Base-by-base conservation (phyloP, 164 flowering plant genomes). In the Stephania japonica region DNA sequence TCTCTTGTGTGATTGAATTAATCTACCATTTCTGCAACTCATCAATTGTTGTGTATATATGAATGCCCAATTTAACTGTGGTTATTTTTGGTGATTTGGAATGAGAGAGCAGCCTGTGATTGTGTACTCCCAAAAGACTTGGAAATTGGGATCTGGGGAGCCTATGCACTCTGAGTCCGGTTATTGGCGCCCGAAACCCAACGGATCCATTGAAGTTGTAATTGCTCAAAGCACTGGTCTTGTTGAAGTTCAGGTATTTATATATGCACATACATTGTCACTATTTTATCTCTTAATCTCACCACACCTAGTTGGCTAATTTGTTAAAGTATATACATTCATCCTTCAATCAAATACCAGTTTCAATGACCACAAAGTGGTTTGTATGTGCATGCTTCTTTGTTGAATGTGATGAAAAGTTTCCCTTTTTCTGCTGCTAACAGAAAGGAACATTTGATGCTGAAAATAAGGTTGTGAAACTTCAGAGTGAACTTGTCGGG, bases 161-260 rank as follows among this genome's bases (percentile, higher is more conserved):
- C 89, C 93, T 5, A 91, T 91, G 93, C 93, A 89, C 73, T 82
- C 91, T 0, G 96, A 91, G 84, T 86, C 85, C 62, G 96, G 96
- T n/a, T 91, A 81, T 70, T 91, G 89, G 90, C 79, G 96, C 2
- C 93, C 90, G 8, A 89, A 85, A 70, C 84, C 81, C 0, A 91
- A 91, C 71, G 93, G 91, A 0, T 69, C 90, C 47, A 84, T 91
- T 44, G 91, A 91, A 74, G 88, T 89, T 61, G 93, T 89, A 50
- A 84, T 91, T 78, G 85, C 96, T 65, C 93, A 91, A 75, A 88
- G 93, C 87, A 91, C 93, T 43, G 96, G 91, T 67, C 83, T 91
- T 65, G 90, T 84, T 70, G 93, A 91, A 82, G 88, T 89, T 76
- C 93, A 85, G 90, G 94, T 90, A 72, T n/a, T 61, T 0, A 32